Evolutionary conservation across 169 alveolate genomes (phyloP), one percentile per base, ranked within the genome.

Genomic region (Cyclospora cayetanensis): DNA sequence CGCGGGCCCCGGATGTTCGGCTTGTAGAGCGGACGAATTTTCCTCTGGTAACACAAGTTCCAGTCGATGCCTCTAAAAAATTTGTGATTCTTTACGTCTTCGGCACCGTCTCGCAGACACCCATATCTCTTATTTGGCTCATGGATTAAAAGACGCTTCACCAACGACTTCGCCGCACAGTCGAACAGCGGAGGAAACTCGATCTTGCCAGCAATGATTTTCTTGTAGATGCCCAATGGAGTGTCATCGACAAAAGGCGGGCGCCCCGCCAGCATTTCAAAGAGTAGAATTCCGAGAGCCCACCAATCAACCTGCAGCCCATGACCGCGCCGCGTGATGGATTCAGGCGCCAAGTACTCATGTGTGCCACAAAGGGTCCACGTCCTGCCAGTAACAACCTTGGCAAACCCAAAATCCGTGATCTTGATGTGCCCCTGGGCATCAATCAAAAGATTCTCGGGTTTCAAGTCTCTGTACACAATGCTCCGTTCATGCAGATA

Each of bases 351-450:
- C 43, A 99, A 94, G 95, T 99, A 99, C 92, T 98, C 99, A 39
- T 99, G 99, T 34, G 99, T 98, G 0, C 99, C 99, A 84, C 99
- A 98, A 50, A 98, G 96, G n/a, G 99, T 99, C 92, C 95, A 98
- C 11, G 99, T 98, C 79, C 99, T 96, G n/a, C 97, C 97, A 83
- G 96, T 98, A 12, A 98, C 99, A 11, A 97, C 98, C 95, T 98
- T 98, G 20, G 99, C 99, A 93, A 98, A 98, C 22, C 99, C 99
- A 95, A 99, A 99, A 91, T 99, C 99, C 0, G 99, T 98, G 90
- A 99, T 93, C 89, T 98, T 98, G 35, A 98, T 95, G 95, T 98
- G 98, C 3, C 99, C 99, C 35, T 97, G 99, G 90, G 96, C 94
- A 83, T 98, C 99, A 39, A 99, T 97, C 60, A 99, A 96, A 55